Evolutionary conservation across 257 asterid genomes (phyloP).

Genomic region (Solanum etuberosum): DNA sequence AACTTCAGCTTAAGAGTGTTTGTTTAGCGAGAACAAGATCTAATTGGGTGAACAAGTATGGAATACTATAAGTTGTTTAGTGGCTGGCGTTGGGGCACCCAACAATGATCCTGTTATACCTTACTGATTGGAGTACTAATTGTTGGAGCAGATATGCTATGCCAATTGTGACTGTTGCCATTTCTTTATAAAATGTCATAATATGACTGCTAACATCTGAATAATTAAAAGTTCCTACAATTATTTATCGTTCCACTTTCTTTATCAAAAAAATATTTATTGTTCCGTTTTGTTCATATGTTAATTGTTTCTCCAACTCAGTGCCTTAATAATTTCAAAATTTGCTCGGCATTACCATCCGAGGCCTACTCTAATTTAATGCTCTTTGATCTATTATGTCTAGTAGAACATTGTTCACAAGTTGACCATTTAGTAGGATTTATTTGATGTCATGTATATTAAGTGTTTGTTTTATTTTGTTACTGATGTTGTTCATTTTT

Average conservation of each 20-base stretch:
- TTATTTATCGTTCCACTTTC: background rate
- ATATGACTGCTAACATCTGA: background rate
- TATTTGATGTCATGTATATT: background rate
- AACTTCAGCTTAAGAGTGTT: background rate
- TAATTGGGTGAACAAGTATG: background rate
- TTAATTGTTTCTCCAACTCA: background rate
- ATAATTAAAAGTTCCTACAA: background rate
- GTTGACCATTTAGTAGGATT: background rate
- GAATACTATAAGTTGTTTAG: background rate
- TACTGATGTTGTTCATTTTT: background rate
- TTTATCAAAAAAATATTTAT: background rate
- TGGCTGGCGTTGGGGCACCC: background rate
- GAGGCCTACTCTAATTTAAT: background rate
- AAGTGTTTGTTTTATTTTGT: background rate
- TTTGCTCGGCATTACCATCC: background rate
- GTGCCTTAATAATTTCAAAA: background rate
- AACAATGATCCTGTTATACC: background rate
- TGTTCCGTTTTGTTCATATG: background rate
- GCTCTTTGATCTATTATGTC: background rate
- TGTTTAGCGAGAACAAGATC: background rate
- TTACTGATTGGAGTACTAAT: background rate
- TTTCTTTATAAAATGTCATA: background rate
- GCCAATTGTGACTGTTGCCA: background rate
- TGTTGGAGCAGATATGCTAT: background rate
- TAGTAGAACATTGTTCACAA: background rate